Base-by-base conservation (phyloP, 345 rosid species). In the Eucalyptus regnans region DNA sequence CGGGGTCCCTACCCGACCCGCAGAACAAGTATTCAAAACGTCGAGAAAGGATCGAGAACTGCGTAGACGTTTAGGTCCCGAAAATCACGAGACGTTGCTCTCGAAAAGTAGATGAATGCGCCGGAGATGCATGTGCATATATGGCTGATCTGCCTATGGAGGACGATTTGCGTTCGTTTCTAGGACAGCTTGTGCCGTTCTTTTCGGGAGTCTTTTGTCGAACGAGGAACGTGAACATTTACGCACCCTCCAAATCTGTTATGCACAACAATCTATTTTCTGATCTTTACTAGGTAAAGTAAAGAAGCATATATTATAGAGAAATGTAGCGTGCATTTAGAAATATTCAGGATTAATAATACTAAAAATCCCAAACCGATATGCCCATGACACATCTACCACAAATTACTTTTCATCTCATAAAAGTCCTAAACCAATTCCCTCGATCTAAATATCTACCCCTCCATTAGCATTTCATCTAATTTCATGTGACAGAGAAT, bases 351-450 rank as follows among this genome's bases (percentile, higher is more conserved):
- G n/a, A n/a, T n/a, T n/a, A n/a, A n/a, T n/a, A n/a, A n/a, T n/a
- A n/a, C n/a, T 5, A 18, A 37, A 33, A 0, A 16, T 68, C 22
- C 1, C 41, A 13, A 64, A n/a, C 1, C 1, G 16, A 14, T 64
- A n/a, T 68, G 6, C 44, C 1, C 80, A 8, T 4, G 44, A 37
- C 1, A 37, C 14, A 71, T 0, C 0, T 7, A 71, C 1, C 14
- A 3, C 8, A 37, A 71, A 37, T 20, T 71, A 3, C 17, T 71
- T 17, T 9, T 17, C 23, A 5, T 71, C 25, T 37, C 25, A 17
- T 17, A 5, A 9, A 71, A 71, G 41, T 71, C 25, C 44, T 41
- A 37, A 18, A 18, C n/a, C 4, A 9, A 7, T 71, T 5, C 83
- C 8, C 27, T 71, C 2, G 3, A 18, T 18, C 83, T 71, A 37